These are phyloP conservation scores for Candida dajiaensis DNA, from an alignment of 805 yeast genomes.

Conservation along the genomic window DNA sequence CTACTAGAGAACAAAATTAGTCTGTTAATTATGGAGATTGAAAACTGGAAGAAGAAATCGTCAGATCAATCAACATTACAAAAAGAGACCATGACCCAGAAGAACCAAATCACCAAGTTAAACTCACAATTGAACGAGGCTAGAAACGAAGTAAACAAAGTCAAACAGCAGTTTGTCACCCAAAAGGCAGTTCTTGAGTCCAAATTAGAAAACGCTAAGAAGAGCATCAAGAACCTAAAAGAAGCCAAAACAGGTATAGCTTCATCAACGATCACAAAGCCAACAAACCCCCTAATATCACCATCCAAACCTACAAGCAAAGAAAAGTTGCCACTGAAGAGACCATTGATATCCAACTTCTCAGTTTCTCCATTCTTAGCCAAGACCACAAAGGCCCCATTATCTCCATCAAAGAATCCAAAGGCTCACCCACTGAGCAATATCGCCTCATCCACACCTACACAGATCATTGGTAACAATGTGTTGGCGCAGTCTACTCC, in stretches of 20 bases:
- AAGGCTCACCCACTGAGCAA: constrained; percentile 4
- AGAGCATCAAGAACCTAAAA: constrained; percentile 24
- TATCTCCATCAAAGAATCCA: constrained; percentile 1
- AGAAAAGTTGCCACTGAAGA: constrained; percentile 6
- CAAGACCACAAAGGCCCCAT: constrained; percentile 8
- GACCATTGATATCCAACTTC: constrained; percentile 10
- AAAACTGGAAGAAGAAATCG: constrained; percentile 21
- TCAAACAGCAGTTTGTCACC: constrained; percentile 27
- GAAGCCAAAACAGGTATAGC: constrained; percentile 4
- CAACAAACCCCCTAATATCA: constrained; percentile 6
- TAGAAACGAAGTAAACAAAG: constrained; percentile 25
- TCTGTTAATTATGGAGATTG: constrained; percentile 15
- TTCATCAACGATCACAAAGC: constrained; percentile 7
- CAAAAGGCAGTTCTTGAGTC: constrained; percentile 30
- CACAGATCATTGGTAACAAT: constrained; percentile 4
- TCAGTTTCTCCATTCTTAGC: constrained; percentile 21
- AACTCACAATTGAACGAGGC: constrained; percentile 27
- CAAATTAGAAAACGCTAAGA: constrained; percentile 29
- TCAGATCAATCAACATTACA: constrained; percentile 10
- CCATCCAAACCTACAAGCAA: constrained; percentile 10
- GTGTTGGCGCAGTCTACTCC: constrained; percentile 25
- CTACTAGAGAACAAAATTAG: constrained; percentile 17
- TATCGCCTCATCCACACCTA: constrained; percentile 12
- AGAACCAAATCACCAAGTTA: constrained; percentile 29
- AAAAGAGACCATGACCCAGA: constrained; percentile 28